A percentile compares a stretch with the other conserved stretches of the same genome.
phyloP scores from a whole-genome alignment of 2,329 filamentous ascomycete species.

The Ophiocordyceps sinensis region DNA sequence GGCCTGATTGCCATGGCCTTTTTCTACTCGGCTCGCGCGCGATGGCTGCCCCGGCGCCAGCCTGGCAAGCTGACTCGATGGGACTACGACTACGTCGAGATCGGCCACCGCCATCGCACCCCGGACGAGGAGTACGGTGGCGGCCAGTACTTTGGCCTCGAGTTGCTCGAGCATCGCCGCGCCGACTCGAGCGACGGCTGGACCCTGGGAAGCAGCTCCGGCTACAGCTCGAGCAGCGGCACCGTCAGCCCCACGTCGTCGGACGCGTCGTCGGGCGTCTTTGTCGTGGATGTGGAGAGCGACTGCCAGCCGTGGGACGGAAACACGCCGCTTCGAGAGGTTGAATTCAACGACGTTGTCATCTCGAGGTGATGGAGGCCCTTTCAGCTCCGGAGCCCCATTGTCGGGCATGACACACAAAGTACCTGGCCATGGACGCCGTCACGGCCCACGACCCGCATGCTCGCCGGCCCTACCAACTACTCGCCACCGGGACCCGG shows the following conservation, averaged over 20 bases:
- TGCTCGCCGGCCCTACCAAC: too few species aligned
- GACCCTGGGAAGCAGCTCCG: conserved; percentile 75
- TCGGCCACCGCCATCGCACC: conserved; percentile 45
- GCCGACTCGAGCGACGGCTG: conserved; percentile 65
- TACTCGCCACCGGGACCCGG: too few species aligned
- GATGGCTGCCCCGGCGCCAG: conserved; percentile 72
- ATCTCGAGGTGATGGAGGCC: conserved; percentile 19
- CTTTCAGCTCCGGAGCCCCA: too few species aligned
- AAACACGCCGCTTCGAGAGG: conserved; percentile 21
- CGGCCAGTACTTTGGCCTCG: conserved; percentile 30
- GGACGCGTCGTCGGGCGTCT: conserved; percentile 23
- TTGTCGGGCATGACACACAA: too few species aligned
- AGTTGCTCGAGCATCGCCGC: conserved; percentile 26
- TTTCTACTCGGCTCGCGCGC: conserved; percentile 69
- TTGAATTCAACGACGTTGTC: conserved; percentile 31
- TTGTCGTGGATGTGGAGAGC: conserved; percentile 20
- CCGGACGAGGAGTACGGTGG: conserved; percentile 32
- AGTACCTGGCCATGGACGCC: too few species aligned
- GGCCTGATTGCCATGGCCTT: conserved; percentile 63
- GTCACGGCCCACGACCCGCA: too few species aligned
- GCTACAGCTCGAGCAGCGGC: conserved; percentile 34
- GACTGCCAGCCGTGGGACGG: conserved; percentile 25
- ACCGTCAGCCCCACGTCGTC: conserved; percentile 35
- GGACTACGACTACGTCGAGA: conserved; percentile 90
- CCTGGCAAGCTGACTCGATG: conserved; percentile 75